Base-by-base conservation (phyloP, 805 yeast species). In the Lachancea meyersii region DNA sequence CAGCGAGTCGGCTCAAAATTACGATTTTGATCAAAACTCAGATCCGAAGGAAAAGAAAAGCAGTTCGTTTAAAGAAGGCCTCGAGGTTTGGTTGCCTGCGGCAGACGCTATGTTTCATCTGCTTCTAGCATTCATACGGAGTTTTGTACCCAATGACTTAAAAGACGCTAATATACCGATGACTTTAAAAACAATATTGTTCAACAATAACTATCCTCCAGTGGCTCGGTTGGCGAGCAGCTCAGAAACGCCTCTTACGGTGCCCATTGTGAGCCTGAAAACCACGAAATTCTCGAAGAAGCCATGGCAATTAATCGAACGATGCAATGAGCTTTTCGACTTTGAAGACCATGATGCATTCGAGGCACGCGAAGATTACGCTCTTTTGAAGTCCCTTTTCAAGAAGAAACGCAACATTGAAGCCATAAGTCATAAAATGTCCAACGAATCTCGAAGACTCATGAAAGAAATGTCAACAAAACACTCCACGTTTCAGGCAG, bases 41-140 rank as follows among this genome's bases (percentile, higher is more conserved):
- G 28, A 47, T 36, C 13, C 24, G 9, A 32, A 38, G 4, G 36
- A 20, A 48, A 52, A 45, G 26, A 34, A 45, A 14, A 60, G 55
- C 22, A 61, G 60, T 46, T 59, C 71, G 1, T 85, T 84, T 58
- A 73, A 74, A 28, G 80, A 82, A 48, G 96, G 95, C 2, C 60
- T 86, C 43, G 75, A 76, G 35, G 74, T 76, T 35, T 87, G 95
- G 95, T 68, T 80, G 32, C 79, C 84, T 2, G 86, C 88, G 2
- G 80, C 93, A 4, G 86, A 85, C 57, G 96, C 96, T 0, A 75
- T 86, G 65, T 83, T 85, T 55, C 97, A 88, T 61, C 62, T 88
- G 24, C 68, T 86, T 19, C 63, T 86, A 26, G 75, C 95, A 2
- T 88, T 86, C 53, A 64, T 88, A 45, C 73, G 89, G 48, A 79